Evolutionary conservation across 768 basidiomycete genomes (phyloP), one percentile per base, ranked within the genome.

Genomic region (Tephrocybe rancida): DNA sequence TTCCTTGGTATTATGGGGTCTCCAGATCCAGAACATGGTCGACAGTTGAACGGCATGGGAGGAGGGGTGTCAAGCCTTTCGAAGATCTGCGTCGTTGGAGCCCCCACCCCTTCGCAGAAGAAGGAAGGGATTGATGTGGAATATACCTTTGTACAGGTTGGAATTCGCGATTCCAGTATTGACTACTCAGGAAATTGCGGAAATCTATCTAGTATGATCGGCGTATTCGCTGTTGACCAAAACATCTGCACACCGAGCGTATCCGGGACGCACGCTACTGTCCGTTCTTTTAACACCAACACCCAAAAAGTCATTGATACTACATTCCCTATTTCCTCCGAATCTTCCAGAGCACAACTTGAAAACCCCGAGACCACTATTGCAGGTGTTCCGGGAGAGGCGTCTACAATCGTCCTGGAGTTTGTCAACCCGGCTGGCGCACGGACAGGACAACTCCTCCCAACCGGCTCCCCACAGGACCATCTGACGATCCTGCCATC

Each of bases 21-120:
- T 3, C 90, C 90, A 0, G 90, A 92, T 61, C 75, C 83, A 2
- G 72, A 78, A 50, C 71, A 88, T 59, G 82, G 81, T 1, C 73
- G 87, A 14, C 90, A 92, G 67, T 73, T 91, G 13, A 85, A 92
- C 58, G 90, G 90, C 10, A 88, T 91, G 86, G 90, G 90, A 8
- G 88, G 90, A 5, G 90, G 90, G 3, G 71, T 88, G 7, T 87
- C 85, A 11, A 88, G 85, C 52, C 75, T 89, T 5, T 88, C 87
- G 29, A 92, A 92, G 63, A 80, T 90, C 16, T 83, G 81, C 59
- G 79, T 92, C 42, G 83, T 91, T 2, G 81, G 77, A 6, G 52
- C 73, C 37, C 75, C 86, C 5, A 74, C 80, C 0, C 61, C 67
- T 1, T 68, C 66, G 11, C 80, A 80, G 50, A 63, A 65, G 46